These are phyloP conservation scores for Suillus paluster DNA, from an alignment of 768 basidiomycete species.

Conservation along the genomic window DNA sequence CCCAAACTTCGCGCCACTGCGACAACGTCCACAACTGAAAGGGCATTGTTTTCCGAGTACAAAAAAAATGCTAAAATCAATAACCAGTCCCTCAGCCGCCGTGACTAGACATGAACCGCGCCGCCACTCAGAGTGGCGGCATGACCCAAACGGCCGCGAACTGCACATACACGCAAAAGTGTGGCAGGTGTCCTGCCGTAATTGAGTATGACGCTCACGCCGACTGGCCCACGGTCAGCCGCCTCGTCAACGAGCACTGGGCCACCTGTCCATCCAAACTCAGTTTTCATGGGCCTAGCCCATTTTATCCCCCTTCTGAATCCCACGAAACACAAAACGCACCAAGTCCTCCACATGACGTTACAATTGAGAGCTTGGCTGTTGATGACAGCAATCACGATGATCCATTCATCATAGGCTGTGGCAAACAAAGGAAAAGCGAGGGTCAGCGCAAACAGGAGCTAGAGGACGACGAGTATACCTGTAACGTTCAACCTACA, in stretches of 20 bases:
- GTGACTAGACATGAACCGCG: conserved; percentile 17
- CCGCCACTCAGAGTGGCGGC: conserved; percentile 3
- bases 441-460: conserved; percentile 29
- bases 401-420: conserved; percentile 13
- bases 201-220: conserved; percentile 33
- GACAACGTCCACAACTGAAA: background rate
- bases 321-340: background rate
- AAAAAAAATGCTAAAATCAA: conserved; percentile 1
- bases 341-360: background rate
- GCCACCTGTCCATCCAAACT: conserved; percentile 22
- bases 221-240: conserved; percentile 29
- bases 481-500: conserved; percentile 24
- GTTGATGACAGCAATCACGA: background rate
- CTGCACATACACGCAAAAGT: conserved; percentile 12
- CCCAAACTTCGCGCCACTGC: background rate
- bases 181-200: conserved; percentile 27
- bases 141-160: conserved; percentile 1
- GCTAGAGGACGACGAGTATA: conserved; percentile 35
- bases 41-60: conserved; percentile 1
- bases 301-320: background rate
- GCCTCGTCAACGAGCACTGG: conserved; percentile 33
- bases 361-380: background rate
- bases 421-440: conserved; percentile 32
- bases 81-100: background rate
- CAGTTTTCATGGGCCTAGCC: background rate